These are phyloP conservation scores for Candida maesae DNA, from an alignment of 805 yeast species.

Conservation along the genomic window DNA sequence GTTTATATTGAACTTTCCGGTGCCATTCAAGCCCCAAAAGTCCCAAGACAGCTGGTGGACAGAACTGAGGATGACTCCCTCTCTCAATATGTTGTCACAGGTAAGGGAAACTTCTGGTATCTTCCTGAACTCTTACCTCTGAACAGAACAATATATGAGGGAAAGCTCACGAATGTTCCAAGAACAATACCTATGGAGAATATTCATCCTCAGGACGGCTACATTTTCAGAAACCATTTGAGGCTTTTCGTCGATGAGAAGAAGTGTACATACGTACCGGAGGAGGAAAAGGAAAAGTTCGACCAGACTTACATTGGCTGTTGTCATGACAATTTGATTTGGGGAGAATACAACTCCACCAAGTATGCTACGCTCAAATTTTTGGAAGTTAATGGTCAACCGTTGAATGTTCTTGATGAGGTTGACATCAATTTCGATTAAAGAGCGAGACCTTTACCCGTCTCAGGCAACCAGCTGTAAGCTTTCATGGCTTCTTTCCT, in stretches of 20 bases:
- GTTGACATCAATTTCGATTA: conserved; percentile 16
- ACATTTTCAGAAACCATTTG: conserved; percentile 33
- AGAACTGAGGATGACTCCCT: conserved; percentile 12
- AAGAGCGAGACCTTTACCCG: conserved; percentile 36
- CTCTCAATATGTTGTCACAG: conserved; percentile 31
- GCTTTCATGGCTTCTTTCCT: conserved; percentile 30
- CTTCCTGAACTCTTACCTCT: conserved; percentile 50
- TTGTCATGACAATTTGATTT: conserved; percentile 36
- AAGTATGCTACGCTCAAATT: conserved; percentile 24
- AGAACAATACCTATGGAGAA: conserved; percentile 38
- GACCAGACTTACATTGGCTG: conserved; percentile 37
- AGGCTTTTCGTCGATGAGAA: conserved; percentile 36
- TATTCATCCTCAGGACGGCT: conserved; percentile 24
- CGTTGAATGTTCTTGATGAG: conserved; percentile 25
- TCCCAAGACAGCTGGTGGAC: conserved; percentile 16
- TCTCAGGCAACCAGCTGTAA: conserved; percentile 32
- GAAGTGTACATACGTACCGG: conserved; percentile 39
- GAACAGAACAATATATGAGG: conserved; percentile 54
- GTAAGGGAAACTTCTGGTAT: conserved; percentile 43
- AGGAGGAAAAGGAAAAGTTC: conserved; percentile 35
- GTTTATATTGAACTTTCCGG: conserved; percentile 58
- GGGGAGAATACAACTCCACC: conserved; percentile 37
- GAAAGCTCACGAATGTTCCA: conserved; percentile 47
- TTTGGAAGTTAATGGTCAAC: conserved; percentile 12
- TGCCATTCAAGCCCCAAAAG: conserved; percentile 25